Base-by-base conservation (phyloP, 2,329 filamentous ascomycete genomes). In the Venturia oleaginea region DNA sequence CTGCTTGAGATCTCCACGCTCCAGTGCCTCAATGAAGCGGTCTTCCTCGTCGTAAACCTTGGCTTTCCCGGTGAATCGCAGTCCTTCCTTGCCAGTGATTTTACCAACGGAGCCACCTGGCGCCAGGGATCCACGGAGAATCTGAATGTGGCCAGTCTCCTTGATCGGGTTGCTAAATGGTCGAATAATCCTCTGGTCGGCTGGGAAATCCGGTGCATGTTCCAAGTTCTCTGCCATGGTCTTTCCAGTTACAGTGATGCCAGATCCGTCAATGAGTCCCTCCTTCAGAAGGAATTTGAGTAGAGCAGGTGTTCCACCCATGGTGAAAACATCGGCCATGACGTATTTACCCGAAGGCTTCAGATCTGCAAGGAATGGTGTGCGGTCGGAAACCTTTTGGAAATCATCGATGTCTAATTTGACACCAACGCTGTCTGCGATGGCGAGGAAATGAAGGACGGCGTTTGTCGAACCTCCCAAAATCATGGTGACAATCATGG, bases 1-100 rank as follows among this genome's bases (percentile, higher is more conserved):
- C 78, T 89, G 88, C 74, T 86, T 88, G 74, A 90, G 85, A 68
- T 87, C 85, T 27, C 85, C 84, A 43, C 77, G 76, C 74, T 90
- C 87, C 34, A 91, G 81, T 1, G 87, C 86, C 40, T 78, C 72
- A 69, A 90, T 85, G 76, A 91, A 89, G 66, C 82, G 79, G 68
- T 90, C 86, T 74, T 91, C 88, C 24, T 80, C 80, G 71, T 91
- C 85, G 73, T 86, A 91, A 69, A 87, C 86, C 68, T 84, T 85
- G 2, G 88, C 88, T 71, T 86, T 88, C 61, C 88, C 88, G 1
- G 79, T 83, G 75, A 91, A 91, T 10, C 77, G 71, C 15, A 83
- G 81, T 27, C 88, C 88, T 76, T 91, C 88, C 75, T 91, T 90
- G 54, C 88, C 88, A 2, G 88, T 91, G 72, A 91, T 91, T 76